A percentile compares a stretch with the other conserved stretches of the same genome.
Conservation (phyloP, 2,329 filamentous ascomycete species). For the Penicillium sp. region DNA sequence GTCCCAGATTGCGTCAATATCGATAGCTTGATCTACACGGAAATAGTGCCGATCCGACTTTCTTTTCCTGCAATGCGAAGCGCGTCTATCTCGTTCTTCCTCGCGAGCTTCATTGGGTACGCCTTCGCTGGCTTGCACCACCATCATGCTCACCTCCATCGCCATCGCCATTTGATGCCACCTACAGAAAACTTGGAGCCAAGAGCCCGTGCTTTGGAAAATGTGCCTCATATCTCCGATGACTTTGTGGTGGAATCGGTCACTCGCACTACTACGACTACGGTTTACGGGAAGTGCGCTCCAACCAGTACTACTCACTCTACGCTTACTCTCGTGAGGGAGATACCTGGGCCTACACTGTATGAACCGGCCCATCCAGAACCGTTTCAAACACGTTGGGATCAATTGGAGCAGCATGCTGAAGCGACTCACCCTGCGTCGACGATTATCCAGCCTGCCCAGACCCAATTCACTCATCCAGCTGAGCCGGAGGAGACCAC, state of each 20-base stretch:
- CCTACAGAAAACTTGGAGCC: slow-evolving; percentile 2
- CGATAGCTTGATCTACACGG: no score
- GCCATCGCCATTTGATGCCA: slow-evolving; percentile 4
- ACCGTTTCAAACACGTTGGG: neutral
- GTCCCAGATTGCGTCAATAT: neutral
- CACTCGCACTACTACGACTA: slow-evolving; percentile 18
- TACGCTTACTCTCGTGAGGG: neutral
- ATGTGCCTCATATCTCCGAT: neutral
- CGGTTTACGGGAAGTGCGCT: slow-evolving; percentile 12
- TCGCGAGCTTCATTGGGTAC: slow-evolving; percentile 23
- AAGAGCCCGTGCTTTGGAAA: neutral
- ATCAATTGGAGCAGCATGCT: neutral
- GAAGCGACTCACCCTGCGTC: neutral
- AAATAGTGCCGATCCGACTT: neutral
- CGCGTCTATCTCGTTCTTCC: slow-evolving; percentile 25
- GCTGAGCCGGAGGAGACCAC: slow-evolving; percentile 5
- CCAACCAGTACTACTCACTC: neutral
- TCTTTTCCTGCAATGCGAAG: slow-evolving; percentile 28
- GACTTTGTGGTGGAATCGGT: slow-evolving; percentile 16
- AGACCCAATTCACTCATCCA: neutral
- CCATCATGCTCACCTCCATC: slow-evolving; percentile 23
- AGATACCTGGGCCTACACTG: neutral
- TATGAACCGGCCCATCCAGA: neutral
- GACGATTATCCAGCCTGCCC: neutral
- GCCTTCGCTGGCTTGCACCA: slow-evolving; percentile 30